Evolutionary conservation across 2,329 filamentous ascomycete species (phyloP).

Genomic region (Paecilomyces fulvus): DNA sequence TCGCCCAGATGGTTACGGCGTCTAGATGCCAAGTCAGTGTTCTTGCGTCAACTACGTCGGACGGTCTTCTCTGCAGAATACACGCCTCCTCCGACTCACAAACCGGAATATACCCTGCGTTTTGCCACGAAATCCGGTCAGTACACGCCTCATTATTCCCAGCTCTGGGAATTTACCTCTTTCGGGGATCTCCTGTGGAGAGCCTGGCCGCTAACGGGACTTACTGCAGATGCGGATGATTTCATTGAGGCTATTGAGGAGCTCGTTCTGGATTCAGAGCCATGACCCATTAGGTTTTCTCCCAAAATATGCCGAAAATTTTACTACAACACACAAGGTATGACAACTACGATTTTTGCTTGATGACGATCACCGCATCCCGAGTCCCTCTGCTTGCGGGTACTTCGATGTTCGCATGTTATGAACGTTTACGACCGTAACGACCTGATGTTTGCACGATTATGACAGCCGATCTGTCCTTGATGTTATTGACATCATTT

Average conservation of each 20-base stretch:
- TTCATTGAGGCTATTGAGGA: conserved; percentile 28
- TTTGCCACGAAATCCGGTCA: conserved; percentile 28
- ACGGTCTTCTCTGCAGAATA: conserved; percentile 48
- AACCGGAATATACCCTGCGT: conserved; percentile 32
- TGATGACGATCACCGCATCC: neutral
- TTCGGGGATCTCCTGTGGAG: neutral
- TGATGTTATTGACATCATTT: neutral
- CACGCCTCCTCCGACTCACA: conserved; percentile 25
- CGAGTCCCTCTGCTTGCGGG: neutral
- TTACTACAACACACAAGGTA: neutral
- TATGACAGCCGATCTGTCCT: neutral
- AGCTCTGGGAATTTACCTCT: neutral
- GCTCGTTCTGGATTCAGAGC: conserved; percentile 8
- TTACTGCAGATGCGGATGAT: conserved; percentile 26
- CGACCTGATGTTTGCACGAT: neutral
- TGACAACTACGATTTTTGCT: neutral
- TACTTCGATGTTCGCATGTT: neutral
- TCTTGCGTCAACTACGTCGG: conserved; percentile 44
- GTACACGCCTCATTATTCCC: conserved; percentile 2
- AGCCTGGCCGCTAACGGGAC: neutral
- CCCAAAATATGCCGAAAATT: neutral
- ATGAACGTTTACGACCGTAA: neutral
- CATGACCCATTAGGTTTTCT: neutral
- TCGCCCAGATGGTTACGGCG: conserved; percentile 42
- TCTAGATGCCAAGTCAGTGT: conserved; percentile 34